Evolutionary conservation across 2,329 filamentous ascomycete genomes (phyloP), one percentile per base, ranked within the genome.

Genomic region (Fusarium hainanense): DNA sequence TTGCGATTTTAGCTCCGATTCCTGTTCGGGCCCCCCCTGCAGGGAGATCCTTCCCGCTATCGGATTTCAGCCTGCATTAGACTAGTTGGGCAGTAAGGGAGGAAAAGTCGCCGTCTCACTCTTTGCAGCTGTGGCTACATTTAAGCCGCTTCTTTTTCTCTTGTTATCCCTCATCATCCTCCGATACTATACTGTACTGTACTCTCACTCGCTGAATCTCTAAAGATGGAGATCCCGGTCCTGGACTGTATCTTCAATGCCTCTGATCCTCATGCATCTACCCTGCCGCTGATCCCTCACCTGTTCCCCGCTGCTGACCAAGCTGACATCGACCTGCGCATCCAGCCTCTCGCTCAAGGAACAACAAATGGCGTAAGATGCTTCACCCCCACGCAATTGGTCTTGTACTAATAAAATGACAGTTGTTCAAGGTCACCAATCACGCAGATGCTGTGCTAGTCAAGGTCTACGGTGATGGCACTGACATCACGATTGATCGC

Each of bases 401-500:
- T 21, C 13, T 25, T 20, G 20, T 43, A 30, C 70, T 71, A 41
- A 64, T 28, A 1, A 28, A 28, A 28, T 42, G 42, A 43, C 32
- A 73, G 70, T 54, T 73, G 20, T 73, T 69, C 70, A 73, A 69
- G 16, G 62, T 67, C 14, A 64, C 40, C 21, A 50, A 41, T 41
- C 27, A 27, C 14, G 11, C 40, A 41, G 48, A 54, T 25, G 59
- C 57, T 3, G 70, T 67, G 16, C 42, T 73, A 12, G 43, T 73
- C 56, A 73, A 73, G 30, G 61, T 73, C 46, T 73, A 73, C 25
- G 70, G 70, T 20, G 70, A 73, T 34, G 70, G 70, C 20, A 73
- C 70, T 1, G 57, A 73, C 14, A 65, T 73, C 16, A 73, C 68
- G 4, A 73, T 73, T 34, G 70, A 73, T 44, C 64, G 70, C 3